Evolutionary conservation across 2,329 filamentous ascomycete species (phyloP).

Genomic region (Atkinsonella texensis): DNA sequence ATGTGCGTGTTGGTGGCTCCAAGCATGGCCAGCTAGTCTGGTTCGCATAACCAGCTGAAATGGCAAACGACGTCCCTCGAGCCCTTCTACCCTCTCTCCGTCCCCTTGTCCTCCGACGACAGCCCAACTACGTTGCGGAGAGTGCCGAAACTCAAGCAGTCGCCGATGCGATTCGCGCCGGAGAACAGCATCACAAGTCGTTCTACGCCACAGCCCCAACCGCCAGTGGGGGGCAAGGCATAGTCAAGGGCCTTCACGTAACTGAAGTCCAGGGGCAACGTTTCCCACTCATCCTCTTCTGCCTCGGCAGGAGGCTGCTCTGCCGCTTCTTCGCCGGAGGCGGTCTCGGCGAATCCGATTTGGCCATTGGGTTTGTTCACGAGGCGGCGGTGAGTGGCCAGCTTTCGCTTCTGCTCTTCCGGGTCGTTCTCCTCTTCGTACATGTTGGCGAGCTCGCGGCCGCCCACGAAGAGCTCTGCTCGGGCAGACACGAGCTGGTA

Average conservation of each 20-base stretch:
- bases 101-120: constrained; percentile 22
- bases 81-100: background rate
- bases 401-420: constrained; percentile 73
- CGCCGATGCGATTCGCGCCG: constrained; percentile 65
- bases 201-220: constrained; percentile 93
- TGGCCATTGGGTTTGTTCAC: constrained; percentile 23
- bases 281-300: constrained; percentile 32
- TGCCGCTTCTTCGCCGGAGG: constrained; percentile 4
- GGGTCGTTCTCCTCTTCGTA: constrained; percentile 98
- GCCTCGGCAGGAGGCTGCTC: constrained; percentile 26
- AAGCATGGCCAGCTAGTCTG: too few species aligned
- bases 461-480: constrained; percentile 72
- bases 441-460: constrained; percentile 82
- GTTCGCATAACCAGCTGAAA: too few species aligned
- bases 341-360: constrained; percentile 16
- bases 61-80: too few species aligned
- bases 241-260: constrained; percentile 79
- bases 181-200: constrained; percentile 84
- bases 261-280: constrained; percentile 53
- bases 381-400: constrained; percentile 41
- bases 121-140: constrained; percentile 55
- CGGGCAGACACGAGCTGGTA: constrained; percentile 67
- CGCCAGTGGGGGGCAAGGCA: constrained; percentile 87
- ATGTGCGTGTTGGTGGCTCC: too few species aligned
- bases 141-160: constrained; percentile 82